Base-by-base conservation (phyloP, 768 basidiomycete species). In the Phlegmacium glaucopus region DNA sequence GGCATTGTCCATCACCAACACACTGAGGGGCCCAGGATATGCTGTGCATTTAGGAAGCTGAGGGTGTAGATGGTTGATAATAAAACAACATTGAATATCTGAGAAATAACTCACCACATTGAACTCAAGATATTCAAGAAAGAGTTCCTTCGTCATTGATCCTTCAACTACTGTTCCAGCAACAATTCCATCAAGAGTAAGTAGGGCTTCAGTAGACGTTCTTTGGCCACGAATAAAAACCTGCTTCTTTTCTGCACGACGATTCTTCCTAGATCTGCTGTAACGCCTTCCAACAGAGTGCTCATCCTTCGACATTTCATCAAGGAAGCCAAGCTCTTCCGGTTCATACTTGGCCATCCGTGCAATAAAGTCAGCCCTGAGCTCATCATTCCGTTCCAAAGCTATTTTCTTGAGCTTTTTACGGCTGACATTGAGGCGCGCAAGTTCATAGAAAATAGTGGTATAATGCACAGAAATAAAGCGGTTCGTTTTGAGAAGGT, bases 351-450 rank as follows among this genome's bases (percentile, higher is more conserved):
- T 49, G 1, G 62, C 56, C 56, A 70, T 65, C 0, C 42, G 40
- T 1, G 42, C 26, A 1, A 67, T 56, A 45, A 72, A 34, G 57
- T 64, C 32, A 13, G 54, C 52, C 9, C 59, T 45, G 2, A 39
- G 13, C 1, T 52, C 41, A 39, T 69, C 62, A 37, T 67, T 59
- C 2, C 63, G 26, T 45, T 72, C 69, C 0, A 30, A 11, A 1
- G 70, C 67, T 44, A 71, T 62, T n/a, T 53, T 61, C 46, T 61
- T 53, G 4, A 70, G 50, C 40, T 66, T 62, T 42, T 72, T 70
- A 13, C 29, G 18, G 8, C 58, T 59, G 2, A 66, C 35, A 9
- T 61, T 59, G 28, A 52, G 54, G 34, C 55, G 48, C 15, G 52
- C 45, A 6, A 72, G 64, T 34, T 62, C 57, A 0, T 60, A 53